A percentile compares a stretch with the other conserved stretches of the same genome.
These are phyloP conservation scores for Fraxinus albicans DNA, from an alignment of 305 asterid genomes.

Conservation along the genomic window DNA sequence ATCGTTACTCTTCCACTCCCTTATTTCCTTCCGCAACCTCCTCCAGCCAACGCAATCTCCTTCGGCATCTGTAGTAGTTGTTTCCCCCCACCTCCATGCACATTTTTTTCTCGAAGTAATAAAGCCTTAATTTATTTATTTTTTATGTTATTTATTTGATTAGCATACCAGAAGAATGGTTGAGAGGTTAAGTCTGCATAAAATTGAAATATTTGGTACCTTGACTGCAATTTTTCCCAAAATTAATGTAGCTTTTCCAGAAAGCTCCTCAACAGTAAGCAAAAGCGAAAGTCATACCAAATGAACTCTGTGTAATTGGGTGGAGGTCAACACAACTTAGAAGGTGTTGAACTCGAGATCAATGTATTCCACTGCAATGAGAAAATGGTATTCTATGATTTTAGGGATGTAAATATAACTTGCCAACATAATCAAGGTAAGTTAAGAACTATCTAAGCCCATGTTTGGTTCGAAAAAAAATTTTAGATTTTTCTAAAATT, in stretches of 20 bases:
- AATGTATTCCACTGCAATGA: background rate
- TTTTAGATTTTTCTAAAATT: background rate
- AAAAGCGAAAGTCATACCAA: background rate
- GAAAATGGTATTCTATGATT: background rate
- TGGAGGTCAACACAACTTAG: background rate
- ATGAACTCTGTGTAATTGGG: background rate
- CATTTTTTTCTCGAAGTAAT: background rate
- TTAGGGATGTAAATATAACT: background rate
- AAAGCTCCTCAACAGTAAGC: background rate
- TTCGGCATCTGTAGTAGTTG: background rate
- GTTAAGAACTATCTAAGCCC: background rate
- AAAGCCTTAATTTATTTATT: too few relatives aligned
- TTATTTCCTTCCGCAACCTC: background rate
- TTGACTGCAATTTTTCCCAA: background rate
- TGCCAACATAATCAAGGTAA: background rate
- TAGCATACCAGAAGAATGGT: too few relatives aligned
- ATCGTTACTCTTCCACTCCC: background rate
- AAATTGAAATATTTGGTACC: too few relatives aligned
- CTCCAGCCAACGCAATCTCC: background rate
- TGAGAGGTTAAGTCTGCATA: background rate
- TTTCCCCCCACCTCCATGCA: background rate
- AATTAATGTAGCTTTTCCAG: background rate
- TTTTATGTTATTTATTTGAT: too few relatives aligned
- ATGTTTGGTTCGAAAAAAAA: background rate
- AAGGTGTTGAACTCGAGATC: background rate